Evolutionary conservation across 345 rosid genomes (phyloP).

Genomic region (Citrus hindsii): DNA sequence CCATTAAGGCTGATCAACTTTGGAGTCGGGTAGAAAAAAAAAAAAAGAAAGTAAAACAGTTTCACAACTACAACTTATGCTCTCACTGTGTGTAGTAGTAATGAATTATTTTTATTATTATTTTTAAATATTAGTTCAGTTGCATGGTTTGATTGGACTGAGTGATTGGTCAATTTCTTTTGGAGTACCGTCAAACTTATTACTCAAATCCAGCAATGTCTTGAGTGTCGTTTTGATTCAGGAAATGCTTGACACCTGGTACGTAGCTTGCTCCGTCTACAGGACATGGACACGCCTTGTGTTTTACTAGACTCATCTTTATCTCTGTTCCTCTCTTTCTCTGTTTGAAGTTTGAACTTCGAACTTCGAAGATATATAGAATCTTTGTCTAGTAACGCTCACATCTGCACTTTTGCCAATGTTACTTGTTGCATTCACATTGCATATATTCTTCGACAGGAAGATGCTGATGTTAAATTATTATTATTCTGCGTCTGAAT

Average conservation of each 20-base stretch:
- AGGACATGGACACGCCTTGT: not conserved
- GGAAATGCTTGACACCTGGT: constrained; percentile 1
- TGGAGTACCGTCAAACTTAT: not conserved
- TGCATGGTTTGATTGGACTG: not conserved
- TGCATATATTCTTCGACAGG: not conserved
- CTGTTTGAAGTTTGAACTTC: too few relatives aligned
- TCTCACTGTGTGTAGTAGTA: too few relatives aligned
- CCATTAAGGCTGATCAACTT: not conserved
- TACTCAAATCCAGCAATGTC: not conserved
- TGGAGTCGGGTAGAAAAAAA: not conserved
- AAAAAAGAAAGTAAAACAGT: not conserved
- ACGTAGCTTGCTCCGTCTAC: not conserved
- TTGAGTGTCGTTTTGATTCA: not conserved
- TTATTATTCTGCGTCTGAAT: not conserved
- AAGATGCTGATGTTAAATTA: not conserved
- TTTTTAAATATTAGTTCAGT: not conserved
- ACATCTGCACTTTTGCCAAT: not conserved
- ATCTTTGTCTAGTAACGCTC: not conserved
- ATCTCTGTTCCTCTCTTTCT: not conserved
- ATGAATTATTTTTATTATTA: not conserved
- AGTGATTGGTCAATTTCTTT: constrained; percentile 7
- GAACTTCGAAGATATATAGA: too few relatives aligned
- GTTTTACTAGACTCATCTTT: not conserved
- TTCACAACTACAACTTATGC: not conserved
- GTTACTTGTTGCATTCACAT: not conserved